Evolutionary conservation across 805 yeast genomes (phyloP).

Genomic region (Ogataea ganodermae): DNA sequence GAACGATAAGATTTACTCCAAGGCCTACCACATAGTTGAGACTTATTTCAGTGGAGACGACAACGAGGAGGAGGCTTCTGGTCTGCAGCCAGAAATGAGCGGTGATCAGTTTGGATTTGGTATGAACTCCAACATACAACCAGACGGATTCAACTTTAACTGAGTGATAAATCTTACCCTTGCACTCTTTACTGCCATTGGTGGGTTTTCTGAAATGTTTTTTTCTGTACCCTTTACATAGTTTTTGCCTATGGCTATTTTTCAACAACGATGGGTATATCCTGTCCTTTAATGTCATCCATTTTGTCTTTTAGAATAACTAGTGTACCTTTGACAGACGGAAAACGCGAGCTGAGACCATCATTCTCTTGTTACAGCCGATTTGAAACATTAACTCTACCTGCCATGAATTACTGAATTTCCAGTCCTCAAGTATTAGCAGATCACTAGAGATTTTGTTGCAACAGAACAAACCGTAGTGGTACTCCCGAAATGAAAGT

Average conservation of each 20-base stretch:
- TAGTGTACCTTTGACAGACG: too few species aligned
- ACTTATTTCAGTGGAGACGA: constrained; percentile 88
- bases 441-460: too few species aligned
- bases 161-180: constrained; percentile 15
- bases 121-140: constrained; percentile 51
- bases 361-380: too few species aligned
- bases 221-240: constrained; percentile 3
- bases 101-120: constrained; percentile 92
- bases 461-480: too few species aligned
- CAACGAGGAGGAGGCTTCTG: constrained; percentile 62
- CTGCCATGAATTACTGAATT: too few species aligned
- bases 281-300: neutral
- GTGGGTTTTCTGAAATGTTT: neutral
- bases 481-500: too few species aligned
- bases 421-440: too few species aligned
- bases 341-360: too few species aligned
- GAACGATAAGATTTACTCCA: constrained; percentile 89
- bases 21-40: constrained; percentile 87
- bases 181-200: neutral
- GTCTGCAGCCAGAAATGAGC: constrained; percentile 67
- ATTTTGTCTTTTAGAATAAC: neutral
- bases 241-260: constrained; percentile 19
- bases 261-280: neutral
- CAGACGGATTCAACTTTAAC: constrained; percentile 52
- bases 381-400: too few species aligned